Evolutionary conservation across 805 yeast genomes (phyloP), one percentile per base, ranked within the genome.

Genomic region (Starmerella vitae): DNA sequence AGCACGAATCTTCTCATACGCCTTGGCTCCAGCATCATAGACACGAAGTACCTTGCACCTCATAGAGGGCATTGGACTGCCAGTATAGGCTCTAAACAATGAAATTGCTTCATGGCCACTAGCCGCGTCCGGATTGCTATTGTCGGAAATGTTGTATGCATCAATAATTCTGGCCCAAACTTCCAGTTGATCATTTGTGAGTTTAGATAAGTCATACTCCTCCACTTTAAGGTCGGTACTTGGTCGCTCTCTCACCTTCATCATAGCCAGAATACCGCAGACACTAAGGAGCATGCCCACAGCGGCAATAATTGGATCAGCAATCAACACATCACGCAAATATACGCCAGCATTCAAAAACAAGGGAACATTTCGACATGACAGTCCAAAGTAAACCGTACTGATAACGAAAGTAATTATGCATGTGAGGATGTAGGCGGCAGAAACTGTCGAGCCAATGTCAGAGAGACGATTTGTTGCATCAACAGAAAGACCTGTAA

Each of bases 81-180:
- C 36, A 4, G 50, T 41, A 37, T 57, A 59, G 1, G 62, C 58
- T 40, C 40, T 41, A 52, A 59, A 52, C 35, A 59, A 43, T 4
- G 59, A 52, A 5, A 59, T 37, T 4, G 62, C 63, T 33, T 56
- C 45, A 12, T 36, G 42, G n/a, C 63, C 63, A 4, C 48, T 44
- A 3, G 61, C 56, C 1, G 59, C 41, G 19, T 60, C 61, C 4
- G 62, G 59, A 17, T 41, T 46, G 26, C 36, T 41, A 18, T 35
- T 29, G 13, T 46, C 46, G 17, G 36, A 31, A 29, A 47, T 44
- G 34, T 56, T 52, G 39, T 53, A 52, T n/a, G 47, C 45, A 33
- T 59, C 62, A 20, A 59, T 57, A 5, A 59, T 49, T 12, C 42
- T 36, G 7, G 59, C 55, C 52, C 53, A 57, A 3, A 59, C 60